Evolutionary conservation across 148 eudicot genomes (phyloP), one percentile per base, ranked within the genome.

Genomic region (Suaeda aralocaspica): DNA sequence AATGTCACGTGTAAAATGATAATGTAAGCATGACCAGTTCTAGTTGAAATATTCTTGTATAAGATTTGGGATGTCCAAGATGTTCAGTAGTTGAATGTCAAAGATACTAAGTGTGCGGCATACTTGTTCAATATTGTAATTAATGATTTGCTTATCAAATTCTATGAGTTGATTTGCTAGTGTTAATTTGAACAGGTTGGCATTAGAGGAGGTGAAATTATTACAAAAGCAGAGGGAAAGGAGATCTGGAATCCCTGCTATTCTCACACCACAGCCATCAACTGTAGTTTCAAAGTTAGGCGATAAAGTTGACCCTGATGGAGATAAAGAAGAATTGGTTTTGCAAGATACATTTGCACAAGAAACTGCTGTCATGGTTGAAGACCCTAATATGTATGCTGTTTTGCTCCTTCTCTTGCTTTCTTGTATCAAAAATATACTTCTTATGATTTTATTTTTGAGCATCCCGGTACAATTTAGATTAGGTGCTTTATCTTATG

Each of bases 321-420:
- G 85, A n/a, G 97, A 91, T 74, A 88, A 91, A 72, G 98, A 92
- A 61, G 98, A 92, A 58, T 80, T 92, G 80, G 98, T 92, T 49
- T 82, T 92, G 77, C 98, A 92, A 79, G 98, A 92, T 76, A 92
- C 98, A 28, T 92, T 92, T 84, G 98, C 98, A 16, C 92, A 83
- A 73, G 98, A 93, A 82, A 93, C 98, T 77, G 98, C 98, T 81
- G 98, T 93, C 75, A 77, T 87, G 92, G 87, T 85, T n/a, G 98
- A 93, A 84, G 98, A 93, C 69, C 98, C 98, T 42, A 90, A 88
- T 80, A 90, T 93, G 98, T 93, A 82, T 72, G 68, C 58, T 26
- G 25, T 46, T 66, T 60, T 15, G 62, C 44, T 29, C 26, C 15
- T 61, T 62, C 59, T 52, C 41, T 39, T 15, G 63, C 44, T 15